Percentiles rank a stretch among this genome's conserved stretches.
Conservation (phyloP, 192 early-diverging fungal species). For the Entophlyctis helioformis region DNA sequence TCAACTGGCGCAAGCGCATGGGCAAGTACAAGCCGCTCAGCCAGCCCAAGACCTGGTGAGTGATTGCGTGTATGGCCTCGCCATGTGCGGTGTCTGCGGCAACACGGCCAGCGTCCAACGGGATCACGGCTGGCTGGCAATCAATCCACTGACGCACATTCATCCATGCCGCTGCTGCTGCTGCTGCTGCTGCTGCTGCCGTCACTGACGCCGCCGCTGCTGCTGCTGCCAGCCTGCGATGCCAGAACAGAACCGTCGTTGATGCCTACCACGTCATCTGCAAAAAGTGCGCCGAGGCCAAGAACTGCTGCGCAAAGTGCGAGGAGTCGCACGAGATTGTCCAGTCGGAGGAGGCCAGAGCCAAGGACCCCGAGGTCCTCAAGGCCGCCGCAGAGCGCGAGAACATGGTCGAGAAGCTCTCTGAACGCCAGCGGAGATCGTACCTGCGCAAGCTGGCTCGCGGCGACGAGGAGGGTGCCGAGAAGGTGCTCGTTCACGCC, state of each 20-base stretch:
- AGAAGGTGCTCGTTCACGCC: constrained; percentile 10
- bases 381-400: constrained; percentile 68
- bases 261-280: constrained; percentile 95
- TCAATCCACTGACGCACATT: too few species aligned
- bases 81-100: too few species aligned
- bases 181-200: too few species aligned
- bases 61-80: too few species aligned
- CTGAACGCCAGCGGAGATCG: constrained; percentile 70
- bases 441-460: constrained; percentile 70
- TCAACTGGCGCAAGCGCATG: constrained; percentile 69
- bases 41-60: constrained; percentile 74
- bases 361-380: constrained; percentile 45
- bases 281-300: constrained; percentile 64
- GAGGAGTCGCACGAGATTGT: constrained; percentile 56
- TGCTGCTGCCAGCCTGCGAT: constrained; percentile 34
- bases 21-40: constrained; percentile 97
- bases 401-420: constrained; percentile 53
- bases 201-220: not conserved
- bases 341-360: constrained; percentile 21
- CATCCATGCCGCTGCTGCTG: too few species aligned
- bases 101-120: too few species aligned
- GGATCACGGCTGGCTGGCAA: too few species aligned
- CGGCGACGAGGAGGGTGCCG: constrained; percentile 54
- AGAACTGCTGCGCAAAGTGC: constrained; percentile 91
- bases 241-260: constrained; percentile 70